A percentile compares a stretch with the other conserved stretches of the same genome.
Conservation (phyloP, 371 early-diverging fungal species). For the Apophysomyces sp. region DNA sequence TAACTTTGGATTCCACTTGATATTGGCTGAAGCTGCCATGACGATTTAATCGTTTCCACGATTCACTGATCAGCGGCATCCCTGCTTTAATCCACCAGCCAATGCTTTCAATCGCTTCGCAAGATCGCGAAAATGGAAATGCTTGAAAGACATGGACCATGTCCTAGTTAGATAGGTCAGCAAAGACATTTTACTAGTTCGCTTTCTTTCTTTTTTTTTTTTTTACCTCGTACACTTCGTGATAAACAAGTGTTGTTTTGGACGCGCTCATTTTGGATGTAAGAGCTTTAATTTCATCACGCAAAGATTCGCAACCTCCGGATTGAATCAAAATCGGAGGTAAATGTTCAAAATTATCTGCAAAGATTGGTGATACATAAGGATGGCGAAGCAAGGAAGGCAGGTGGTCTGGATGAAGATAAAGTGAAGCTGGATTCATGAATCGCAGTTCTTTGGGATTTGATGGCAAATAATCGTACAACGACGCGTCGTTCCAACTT, state of each 20-base stretch:
- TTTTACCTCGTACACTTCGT: conserved; percentile 39
- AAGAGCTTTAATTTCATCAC: conserved; percentile 52
- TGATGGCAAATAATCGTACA: conserved; percentile 32
- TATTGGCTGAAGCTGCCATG: not conserved
- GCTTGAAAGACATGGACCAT: conserved; percentile 65
- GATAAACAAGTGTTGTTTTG: conserved; percentile 29
- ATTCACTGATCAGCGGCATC: conserved; percentile 26
- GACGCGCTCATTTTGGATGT: conserved; percentile 21
- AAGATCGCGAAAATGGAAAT: conserved; percentile 47
- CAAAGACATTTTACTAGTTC: no score
- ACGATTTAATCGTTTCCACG: conserved; percentile 5
- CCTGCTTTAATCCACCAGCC: conserved; percentile 37
- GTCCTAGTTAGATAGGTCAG: conserved; percentile 17
- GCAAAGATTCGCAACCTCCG: conserved; percentile 57
- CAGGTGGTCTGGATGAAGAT: conserved; percentile 28
- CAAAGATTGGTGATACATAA: conserved; percentile 44
- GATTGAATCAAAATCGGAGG: conserved; percentile 61
- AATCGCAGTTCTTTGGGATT: conserved; percentile 16
- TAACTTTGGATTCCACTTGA: not conserved
- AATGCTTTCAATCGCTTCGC: conserved; percentile 45
- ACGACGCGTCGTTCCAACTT: conserved; percentile 28
- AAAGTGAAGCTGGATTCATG: conserved; percentile 32
- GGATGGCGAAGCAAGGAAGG: conserved; percentile 27
- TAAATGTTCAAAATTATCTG: conserved; percentile 43
- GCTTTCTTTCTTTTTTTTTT: not conserved